Base-by-base conservation (phyloP, 2,329 filamentous ascomycete genomes). In the Emericellopsis cladophorae region DNA sequence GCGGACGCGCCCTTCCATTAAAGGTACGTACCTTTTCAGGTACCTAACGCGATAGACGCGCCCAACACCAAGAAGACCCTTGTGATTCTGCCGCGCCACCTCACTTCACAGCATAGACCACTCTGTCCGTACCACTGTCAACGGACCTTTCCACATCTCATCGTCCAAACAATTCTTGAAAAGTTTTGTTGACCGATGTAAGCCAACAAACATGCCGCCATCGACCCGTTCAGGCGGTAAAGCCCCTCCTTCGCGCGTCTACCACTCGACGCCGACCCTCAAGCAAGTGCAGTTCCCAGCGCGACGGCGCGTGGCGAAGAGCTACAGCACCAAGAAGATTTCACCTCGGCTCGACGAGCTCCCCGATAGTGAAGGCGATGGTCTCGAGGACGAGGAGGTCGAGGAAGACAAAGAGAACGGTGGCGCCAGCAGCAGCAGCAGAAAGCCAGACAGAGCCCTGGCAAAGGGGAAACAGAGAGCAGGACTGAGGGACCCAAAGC, bases 261-360 rank as follows among this genome's bases (percentile, higher is more conserved):
- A 65, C 45, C 54, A 59, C 46, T 58, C 61, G 22, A 55, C 54
- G 16, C 60, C 61, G 5, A 40, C 52, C 14, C 54, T 59, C 18
- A 59, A 61, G 44, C 64, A 67, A 46, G 50, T 51, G 18, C 59
- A 58, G 34, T 66, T 67, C 40, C 58, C 63, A 0, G 42, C 55
- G 11, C 54, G 60, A 18, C 54, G 52, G 37, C 60, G 48, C 31
- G 50, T 49, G 12, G 48, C 64, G 11, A 58, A 55, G 21, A 60
- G 58, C n/a, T 62, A 62, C 40, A 55, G 54, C 10, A 53, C 54
- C 15, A 48, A 52, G 38, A 51, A 48, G 31, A 44, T 42, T 50
- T 33, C 45, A 47, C 31, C 40, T 42, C 11, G 46, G 50, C 12
- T 18, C 31, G 36, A 5, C 36, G 31, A 9, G 15, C 9, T 14